A percentile compares a stretch with the other conserved stretches of the same genome.
Conservation (phyloP, 345 rosid species). For the Moringa oleifera region DNA sequence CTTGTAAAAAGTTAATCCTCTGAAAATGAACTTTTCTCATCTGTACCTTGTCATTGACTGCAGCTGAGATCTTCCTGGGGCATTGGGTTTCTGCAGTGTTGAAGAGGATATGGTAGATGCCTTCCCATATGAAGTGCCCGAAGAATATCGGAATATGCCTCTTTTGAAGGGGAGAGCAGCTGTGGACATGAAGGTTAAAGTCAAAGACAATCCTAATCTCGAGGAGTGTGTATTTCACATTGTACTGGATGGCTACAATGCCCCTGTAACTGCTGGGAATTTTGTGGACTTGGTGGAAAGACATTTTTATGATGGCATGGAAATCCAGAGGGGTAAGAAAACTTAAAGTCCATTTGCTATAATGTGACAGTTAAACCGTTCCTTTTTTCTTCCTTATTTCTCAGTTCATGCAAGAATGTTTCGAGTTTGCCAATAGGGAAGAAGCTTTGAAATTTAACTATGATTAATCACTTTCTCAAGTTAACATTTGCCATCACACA, state of each 20-base stretch:
- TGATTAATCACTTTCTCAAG: neutral
- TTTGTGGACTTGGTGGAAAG: slow-evolving; percentile 87
- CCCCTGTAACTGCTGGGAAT: slow-evolving; percentile 94
- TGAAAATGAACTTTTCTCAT: slow-evolving; percentile 54
- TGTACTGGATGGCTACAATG: slow-evolving; percentile 92
- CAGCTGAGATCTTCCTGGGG: slow-evolving; percentile 99
- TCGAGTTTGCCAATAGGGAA: neutral
- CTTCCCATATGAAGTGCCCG: slow-evolving; percentile 91
- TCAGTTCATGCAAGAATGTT: neutral
- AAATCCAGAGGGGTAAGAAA: slow-evolving; percentile 85
- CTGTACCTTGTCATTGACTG: slow-evolving; percentile 88
- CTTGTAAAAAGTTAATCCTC: slow-evolving; percentile 24
- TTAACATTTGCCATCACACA: neutral
- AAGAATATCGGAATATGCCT: slow-evolving; percentile 78
- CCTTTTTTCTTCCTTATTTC: neutral
- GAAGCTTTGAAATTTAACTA: neutral
- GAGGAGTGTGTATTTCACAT: slow-evolving; percentile 83
- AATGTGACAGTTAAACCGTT: neutral
- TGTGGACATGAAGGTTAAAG: slow-evolving; percentile 97
- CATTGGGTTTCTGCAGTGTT: slow-evolving; percentile 99
- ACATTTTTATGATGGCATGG: slow-evolving; percentile 97
- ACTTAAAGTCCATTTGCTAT: neutral
- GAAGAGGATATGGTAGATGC: slow-evolving; percentile 99
- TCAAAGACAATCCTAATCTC: slow-evolving; percentile 89
- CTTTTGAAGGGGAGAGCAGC: slow-evolving; percentile 92